These are phyloP conservation scores for Pilatotrama ljubarskyi DNA, from an alignment of 768 basidiomycete genomes.

Conservation along the genomic window DNA sequence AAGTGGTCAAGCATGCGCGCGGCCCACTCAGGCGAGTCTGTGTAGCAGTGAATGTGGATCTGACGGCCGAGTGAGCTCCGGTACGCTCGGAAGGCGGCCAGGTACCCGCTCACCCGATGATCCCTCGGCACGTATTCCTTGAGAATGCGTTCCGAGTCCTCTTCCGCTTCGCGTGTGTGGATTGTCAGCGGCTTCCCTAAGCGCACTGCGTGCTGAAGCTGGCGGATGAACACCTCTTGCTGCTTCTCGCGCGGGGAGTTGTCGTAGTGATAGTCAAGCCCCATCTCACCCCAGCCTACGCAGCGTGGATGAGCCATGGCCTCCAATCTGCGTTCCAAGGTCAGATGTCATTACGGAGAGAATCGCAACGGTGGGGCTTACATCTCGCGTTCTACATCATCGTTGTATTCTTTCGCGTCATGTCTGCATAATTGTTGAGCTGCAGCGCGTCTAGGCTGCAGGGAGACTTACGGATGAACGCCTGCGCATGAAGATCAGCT, in stretches of 20 bases:
- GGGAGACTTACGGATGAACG: constrained; percentile 63
- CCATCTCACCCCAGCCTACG: constrained; percentile 89
- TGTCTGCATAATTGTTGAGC: constrained; percentile 45
- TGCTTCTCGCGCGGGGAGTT: constrained; percentile 72
- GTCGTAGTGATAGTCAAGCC: constrained; percentile 84
- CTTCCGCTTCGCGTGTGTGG: constrained; percentile 85
- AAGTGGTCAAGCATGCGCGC: constrained; percentile 71
- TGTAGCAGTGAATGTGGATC: constrained; percentile 90
- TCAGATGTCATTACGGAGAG: background rate
- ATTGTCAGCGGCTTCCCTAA: constrained; percentile 80
- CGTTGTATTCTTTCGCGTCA: constrained; percentile 67
- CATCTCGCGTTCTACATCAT: constrained; percentile 70
- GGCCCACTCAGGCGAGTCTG: constrained; percentile 77
- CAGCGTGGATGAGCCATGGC: constrained; percentile 81
- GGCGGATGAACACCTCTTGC: constrained; percentile 61
- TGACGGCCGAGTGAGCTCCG: constrained; percentile 27
- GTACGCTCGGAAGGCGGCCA: background rate
- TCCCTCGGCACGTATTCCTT: constrained; percentile 74
- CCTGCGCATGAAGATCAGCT: constrained; percentile 41
- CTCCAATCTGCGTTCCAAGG: constrained; percentile 47
- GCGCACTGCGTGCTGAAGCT: constrained; percentile 65
- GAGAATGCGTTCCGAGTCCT: constrained; percentile 75
- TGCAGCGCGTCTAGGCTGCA: background rate
- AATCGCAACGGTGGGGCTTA: constrained; percentile 37
- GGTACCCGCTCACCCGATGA: constrained; percentile 49